Evolutionary conservation across 2,329 filamentous ascomycete genomes (phyloP).

Genomic region (Neofusicoccum cordaticola): DNA sequence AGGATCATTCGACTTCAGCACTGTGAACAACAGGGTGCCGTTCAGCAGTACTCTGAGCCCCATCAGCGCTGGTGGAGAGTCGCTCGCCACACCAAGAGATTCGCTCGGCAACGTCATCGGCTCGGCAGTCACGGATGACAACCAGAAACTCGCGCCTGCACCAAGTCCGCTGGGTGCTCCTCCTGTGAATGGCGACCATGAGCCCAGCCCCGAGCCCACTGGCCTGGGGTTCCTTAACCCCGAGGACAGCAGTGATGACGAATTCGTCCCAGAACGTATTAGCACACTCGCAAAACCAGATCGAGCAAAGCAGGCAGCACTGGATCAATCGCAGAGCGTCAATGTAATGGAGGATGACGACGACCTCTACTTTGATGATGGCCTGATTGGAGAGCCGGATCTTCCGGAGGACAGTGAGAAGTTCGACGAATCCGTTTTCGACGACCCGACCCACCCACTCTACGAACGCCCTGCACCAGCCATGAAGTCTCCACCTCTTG

Average conservation of each 20-base stretch:
- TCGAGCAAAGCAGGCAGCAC: slow-evolving; percentile 5
- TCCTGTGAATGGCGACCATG: neutral
- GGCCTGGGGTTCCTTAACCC: slow-evolving; percentile 23
- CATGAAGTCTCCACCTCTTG: neutral
- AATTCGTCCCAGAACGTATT: slow-evolving; percentile 16
- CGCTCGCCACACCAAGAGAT: slow-evolving; percentile 4
- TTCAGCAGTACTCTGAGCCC: slow-evolving; percentile 24
- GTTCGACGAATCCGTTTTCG: slow-evolving; percentile 74
- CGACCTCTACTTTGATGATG: slow-evolving; percentile 70
- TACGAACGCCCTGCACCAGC: slow-evolving; percentile 47
- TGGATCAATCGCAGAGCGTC: slow-evolving; percentile 5
- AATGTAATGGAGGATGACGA: slow-evolving; percentile 32
- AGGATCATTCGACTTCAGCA: slow-evolving; percentile 34
- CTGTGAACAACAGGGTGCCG: slow-evolving; percentile 19
- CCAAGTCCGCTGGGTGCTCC: slow-evolving; percentile 5
- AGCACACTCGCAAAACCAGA: slow-evolving; percentile 16
- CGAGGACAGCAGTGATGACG: slow-evolving; percentile 8
- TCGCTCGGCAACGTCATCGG: neutral
- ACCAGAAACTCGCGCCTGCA: neutral
- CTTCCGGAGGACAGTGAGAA: slow-evolving; percentile 48
- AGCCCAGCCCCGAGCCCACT: slow-evolving; percentile 18
- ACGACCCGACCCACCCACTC: slow-evolving; percentile 47
- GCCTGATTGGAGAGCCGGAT: slow-evolving; percentile 54
- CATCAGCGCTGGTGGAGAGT: slow-evolving; percentile 23
- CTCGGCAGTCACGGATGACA: slow-evolving; percentile 1